Evolutionary conservation across 1,284 basidiomycete species (phyloP), one percentile per base, ranked within the genome.

Genomic region (Trichosporon inkin): DNA sequence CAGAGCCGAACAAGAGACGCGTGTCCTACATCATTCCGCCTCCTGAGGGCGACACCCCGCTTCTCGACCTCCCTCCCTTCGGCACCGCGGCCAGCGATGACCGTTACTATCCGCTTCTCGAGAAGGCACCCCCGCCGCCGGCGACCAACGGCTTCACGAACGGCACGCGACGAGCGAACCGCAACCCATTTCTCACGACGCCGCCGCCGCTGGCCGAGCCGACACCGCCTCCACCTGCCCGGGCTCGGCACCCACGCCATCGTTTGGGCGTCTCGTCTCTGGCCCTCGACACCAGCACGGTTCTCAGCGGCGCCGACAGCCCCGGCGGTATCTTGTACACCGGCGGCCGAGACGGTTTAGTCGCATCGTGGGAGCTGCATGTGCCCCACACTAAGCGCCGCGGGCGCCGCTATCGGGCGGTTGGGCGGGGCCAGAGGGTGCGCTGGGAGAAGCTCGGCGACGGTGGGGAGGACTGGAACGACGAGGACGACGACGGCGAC

Each of bases 311-410:
- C 7, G 80, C 80, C 16, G 61, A 73, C 19, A 61, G 76, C n/a
- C 94, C 95, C 0, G 85, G 88, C 65, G 95, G 96, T 1, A 95
- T 99, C 53, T 80, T 99, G 10, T 98, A 98, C 75, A 88, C 92
- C 1, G 94, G 89, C 28, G 94, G 92, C 10, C 82, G 93, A 55
- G 95, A 99, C 79, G 95, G 96, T 0, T 82, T 95, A 36, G 82
- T 98, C 37, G 88, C 92, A 44, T 85, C 88, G 2, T 98, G 94
- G 92, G 92, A 99, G 73, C 81, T 98, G 13, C 85, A 83, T 7
- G 79, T 96, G 11, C 81, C 85, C 1, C 86, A 88, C 81, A 78
- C 70, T 39, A 71, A 79, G 62, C 72, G 74, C 22, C 67, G 80
- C 40, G 68, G 71, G 14, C 72, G 70, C 8, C 81, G 82, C 58